A percentile compares a stretch with the other conserved stretches of the same genome.
These are phyloP conservation scores for Allium fistulosum DNA, from an alignment of 106 monocot species.

Conservation along the genomic window DNA sequence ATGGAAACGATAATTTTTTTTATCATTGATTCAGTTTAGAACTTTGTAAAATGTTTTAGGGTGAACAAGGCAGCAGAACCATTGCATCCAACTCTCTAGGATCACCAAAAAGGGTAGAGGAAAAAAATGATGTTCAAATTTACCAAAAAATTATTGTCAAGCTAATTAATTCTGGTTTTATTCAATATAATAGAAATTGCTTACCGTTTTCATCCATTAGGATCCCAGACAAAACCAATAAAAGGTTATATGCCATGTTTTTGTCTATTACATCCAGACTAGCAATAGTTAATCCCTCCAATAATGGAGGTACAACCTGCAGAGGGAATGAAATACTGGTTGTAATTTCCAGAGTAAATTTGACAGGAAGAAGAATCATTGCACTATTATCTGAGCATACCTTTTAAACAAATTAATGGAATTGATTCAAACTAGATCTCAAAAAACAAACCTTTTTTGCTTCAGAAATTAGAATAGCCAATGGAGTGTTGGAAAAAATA, in stretches of 20 bases:
- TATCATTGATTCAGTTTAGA: no score
- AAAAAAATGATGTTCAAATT: no score
- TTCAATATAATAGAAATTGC: neutral
- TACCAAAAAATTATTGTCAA: no score
- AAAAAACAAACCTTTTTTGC: conserved; percentile 57
- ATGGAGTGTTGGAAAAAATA: conserved; percentile 66
- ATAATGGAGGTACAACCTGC: conserved; percentile 64
- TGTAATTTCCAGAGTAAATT: neutral
- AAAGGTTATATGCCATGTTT: conserved; percentile 63
- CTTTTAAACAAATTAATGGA: neutral
- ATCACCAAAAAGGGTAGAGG: no score
- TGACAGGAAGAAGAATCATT: neutral
- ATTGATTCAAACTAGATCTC: neutral
- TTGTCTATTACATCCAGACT: conserved; percentile 45
- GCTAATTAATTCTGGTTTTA: no score
- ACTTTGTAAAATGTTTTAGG: no score
- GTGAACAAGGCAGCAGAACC: no score
- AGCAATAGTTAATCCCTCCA: conserved; percentile 49
- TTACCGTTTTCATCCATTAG: conserved; percentile 81
- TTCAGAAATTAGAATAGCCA: conserved; percentile 54
- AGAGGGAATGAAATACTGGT: conserved; percentile 14
- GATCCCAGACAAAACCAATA: conserved; percentile 77
- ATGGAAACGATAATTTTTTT: no score
- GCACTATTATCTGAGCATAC: neutral
- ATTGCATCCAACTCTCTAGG: no score